phyloP scores from a whole-genome alignment of 371 early-diverging fungal genomes.

The Apophysomyces trapeziformis region DNA sequence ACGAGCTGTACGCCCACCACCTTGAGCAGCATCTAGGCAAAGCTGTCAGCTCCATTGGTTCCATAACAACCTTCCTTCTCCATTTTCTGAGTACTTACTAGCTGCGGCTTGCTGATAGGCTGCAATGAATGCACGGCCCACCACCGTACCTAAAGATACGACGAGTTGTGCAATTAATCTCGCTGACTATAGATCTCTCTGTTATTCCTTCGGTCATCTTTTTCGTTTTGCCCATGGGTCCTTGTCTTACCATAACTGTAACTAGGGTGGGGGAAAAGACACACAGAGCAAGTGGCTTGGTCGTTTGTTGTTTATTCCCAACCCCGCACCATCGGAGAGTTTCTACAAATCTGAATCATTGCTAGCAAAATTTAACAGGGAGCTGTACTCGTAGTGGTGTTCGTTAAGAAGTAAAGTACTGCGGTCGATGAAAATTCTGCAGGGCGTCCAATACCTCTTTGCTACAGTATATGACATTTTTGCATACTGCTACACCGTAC shows the following conservation, averaged over 20 bases:
- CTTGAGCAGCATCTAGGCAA: constrained; percentile 60
- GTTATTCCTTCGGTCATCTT: neutral
- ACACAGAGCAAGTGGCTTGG: neutral
- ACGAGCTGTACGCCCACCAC: constrained; percentile 61
- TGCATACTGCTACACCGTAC: too few relatives aligned
- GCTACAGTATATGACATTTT: too few relatives aligned
- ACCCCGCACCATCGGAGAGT: neutral
- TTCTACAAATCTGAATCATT: too few relatives aligned
- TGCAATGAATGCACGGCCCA: constrained; percentile 92
- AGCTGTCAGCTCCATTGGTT: constrained; percentile 1
- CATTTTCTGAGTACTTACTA: constrained; percentile 60
- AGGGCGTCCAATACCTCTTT: too few relatives aligned
- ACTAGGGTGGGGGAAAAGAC: constrained; percentile 3
- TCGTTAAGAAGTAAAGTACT: too few relatives aligned
- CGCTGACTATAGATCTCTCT: constrained; percentile 59
- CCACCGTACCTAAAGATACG: constrained; percentile 82
- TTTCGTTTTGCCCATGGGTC: neutral
- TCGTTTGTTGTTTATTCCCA: neutral
- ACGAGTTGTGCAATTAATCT: constrained; percentile 87
- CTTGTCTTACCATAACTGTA: constrained; percentile 11
- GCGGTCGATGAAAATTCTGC: too few relatives aligned
- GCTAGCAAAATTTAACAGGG: too few relatives aligned
- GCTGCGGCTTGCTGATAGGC: constrained; percentile 93
- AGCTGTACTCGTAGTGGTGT: too few relatives aligned
- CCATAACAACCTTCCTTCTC: neutral